A percentile compares a stretch with the other conserved stretches of the same genome.
These are phyloP conservation scores for Alternaria triticimaculans DNA, from an alignment of 2,329 filamentous ascomycete genomes.

Conservation along the genomic window DNA sequence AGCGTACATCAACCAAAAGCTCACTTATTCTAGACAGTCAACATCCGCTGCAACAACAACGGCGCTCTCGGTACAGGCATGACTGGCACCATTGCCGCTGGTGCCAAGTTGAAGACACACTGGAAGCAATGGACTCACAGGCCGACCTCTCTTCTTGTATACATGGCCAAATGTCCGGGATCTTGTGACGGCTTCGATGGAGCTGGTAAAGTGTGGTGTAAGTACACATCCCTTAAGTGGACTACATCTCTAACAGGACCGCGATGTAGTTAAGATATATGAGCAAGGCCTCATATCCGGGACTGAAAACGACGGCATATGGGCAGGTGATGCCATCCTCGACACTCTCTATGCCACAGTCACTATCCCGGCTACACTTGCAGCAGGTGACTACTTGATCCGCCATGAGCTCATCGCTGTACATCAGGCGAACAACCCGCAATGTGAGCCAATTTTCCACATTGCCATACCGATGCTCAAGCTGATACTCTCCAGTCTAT, in stretches of 20 bases:
- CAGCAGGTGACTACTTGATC: slow-evolving; percentile 63
- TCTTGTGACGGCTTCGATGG: slow-evolving; percentile 58
- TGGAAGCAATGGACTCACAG: slow-evolving; percentile 65
- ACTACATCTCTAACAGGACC: slow-evolving; percentile 25
- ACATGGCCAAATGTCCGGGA: slow-evolving; percentile 58
- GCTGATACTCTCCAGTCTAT: slow-evolving; percentile 55
- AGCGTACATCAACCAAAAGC: background rate
- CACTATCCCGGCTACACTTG: slow-evolving; percentile 56
- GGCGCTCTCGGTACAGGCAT: slow-evolving; percentile 41
- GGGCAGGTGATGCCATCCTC: slow-evolving; percentile 57
- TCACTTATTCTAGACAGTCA: slow-evolving; percentile 24
- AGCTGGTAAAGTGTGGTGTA: slow-evolving; percentile 57
- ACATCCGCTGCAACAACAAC: slow-evolving; percentile 44
- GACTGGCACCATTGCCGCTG: slow-evolving; percentile 56
- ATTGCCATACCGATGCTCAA: background rate
- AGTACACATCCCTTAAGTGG: background rate
- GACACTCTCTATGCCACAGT: slow-evolving; percentile 58
- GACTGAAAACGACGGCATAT: slow-evolving; percentile 54
- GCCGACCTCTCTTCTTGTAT: slow-evolving; percentile 64
- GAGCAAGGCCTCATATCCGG: slow-evolving; percentile 59
- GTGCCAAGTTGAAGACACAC: slow-evolving; percentile 56
- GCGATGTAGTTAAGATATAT: slow-evolving; percentile 59
- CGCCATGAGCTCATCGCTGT: slow-evolving; percentile 64
- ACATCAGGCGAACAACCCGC: slow-evolving; percentile 60
- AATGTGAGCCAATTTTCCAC: slow-evolving; percentile 39